These are phyloP conservation scores for Monocercomonoides exilis DNA, from an alignment of 78 protist species.

Conservation along the genomic window DNA sequence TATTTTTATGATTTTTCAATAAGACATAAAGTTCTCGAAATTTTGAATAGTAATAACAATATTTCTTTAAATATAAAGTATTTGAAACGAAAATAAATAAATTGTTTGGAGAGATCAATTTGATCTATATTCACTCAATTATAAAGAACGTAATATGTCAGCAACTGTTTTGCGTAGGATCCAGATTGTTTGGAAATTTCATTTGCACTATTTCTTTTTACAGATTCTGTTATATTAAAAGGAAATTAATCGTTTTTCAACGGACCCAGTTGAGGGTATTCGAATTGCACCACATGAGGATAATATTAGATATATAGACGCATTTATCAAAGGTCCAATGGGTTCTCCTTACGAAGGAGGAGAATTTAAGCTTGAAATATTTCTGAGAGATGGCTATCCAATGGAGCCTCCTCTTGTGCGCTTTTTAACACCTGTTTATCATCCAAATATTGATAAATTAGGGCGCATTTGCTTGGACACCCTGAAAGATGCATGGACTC, in stretches of 20 bases:
- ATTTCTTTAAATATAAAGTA: too few relatives aligned
- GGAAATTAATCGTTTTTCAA: not conserved
- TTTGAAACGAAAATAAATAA: too few relatives aligned
- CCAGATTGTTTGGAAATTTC: too few relatives aligned
- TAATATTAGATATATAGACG: not conserved
- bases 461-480: slow-evolving; percentile 94
- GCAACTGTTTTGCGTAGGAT: too few relatives aligned
- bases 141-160: too few relatives aligned
- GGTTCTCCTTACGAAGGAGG: not conserved
- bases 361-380: not conserved
- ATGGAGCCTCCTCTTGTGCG: slow-evolving; percentile 16
- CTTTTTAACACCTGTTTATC: slow-evolving; percentile 76
- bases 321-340: not conserved
- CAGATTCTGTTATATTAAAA: not conserved
- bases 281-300: not conserved
- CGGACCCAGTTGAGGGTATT: not conserved
- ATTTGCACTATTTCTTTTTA: not conserved
- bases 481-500: slow-evolving; percentile 96
- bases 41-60: too few relatives aligned
- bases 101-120: too few relatives aligned
- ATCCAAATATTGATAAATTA: slow-evolving; percentile 93
- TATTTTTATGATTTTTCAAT: too few relatives aligned
- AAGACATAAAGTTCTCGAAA: too few relatives aligned
- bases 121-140: too few relatives aligned
- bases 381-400: not conserved